Evolutionary conservation across 495 filamentous ascomycete genomes (phyloP).

Genomic region (Lasiosphaeria ovina): DNA sequence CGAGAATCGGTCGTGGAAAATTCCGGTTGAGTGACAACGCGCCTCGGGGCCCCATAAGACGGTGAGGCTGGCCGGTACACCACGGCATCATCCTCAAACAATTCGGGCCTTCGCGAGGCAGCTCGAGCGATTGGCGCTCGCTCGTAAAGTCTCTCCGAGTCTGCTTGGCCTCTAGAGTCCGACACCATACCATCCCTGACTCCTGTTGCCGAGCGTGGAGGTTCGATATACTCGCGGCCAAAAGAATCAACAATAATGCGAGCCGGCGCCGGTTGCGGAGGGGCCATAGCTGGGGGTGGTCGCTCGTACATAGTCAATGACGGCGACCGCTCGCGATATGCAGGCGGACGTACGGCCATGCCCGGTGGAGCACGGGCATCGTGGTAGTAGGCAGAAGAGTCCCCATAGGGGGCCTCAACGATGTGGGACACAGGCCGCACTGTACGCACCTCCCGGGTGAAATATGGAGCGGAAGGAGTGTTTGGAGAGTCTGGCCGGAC

Average conservation of each 20-base stretch:
- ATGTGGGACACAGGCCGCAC: slow-evolving; percentile 61
- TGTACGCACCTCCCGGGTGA: slow-evolving; percentile 44
- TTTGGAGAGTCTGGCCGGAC: slow-evolving; percentile 44
- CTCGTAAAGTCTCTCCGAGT: slow-evolving; percentile 48
- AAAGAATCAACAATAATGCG: slow-evolving; percentile 69
- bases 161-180: slow-evolving; percentile 33
- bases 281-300: slow-evolving; percentile 49
- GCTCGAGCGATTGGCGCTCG: slow-evolving; percentile 40
- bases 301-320: slow-evolving; percentile 56
- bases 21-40: slow-evolving; percentile 55
- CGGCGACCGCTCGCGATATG: slow-evolving; percentile 56
- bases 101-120: slow-evolving; percentile 52
- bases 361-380: slow-evolving; percentile 41
- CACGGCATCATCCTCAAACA: slow-evolving; percentile 46
- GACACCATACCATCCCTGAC: slow-evolving; percentile 46
- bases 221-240: slow-evolving; percentile 68
- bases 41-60: slow-evolving; percentile 40
- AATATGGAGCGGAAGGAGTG: slow-evolving; percentile 46
- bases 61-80: slow-evolving; percentile 44
- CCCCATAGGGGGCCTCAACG: slow-evolving; percentile 36
- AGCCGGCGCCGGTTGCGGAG: slow-evolving; percentile 53
- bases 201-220: slow-evolving; percentile 43
- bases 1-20: slow-evolving; percentile 43
- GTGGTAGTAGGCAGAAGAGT: slow-evolving; percentile 57
- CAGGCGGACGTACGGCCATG: slow-evolving; percentile 44